Percentiles rank a stretch among this genome's conserved stretches.
These are phyloP conservation scores for Takashimella koratensis DNA, from an alignment of 1,284 basidiomycete genomes.

Conservation along the genomic window DNA sequence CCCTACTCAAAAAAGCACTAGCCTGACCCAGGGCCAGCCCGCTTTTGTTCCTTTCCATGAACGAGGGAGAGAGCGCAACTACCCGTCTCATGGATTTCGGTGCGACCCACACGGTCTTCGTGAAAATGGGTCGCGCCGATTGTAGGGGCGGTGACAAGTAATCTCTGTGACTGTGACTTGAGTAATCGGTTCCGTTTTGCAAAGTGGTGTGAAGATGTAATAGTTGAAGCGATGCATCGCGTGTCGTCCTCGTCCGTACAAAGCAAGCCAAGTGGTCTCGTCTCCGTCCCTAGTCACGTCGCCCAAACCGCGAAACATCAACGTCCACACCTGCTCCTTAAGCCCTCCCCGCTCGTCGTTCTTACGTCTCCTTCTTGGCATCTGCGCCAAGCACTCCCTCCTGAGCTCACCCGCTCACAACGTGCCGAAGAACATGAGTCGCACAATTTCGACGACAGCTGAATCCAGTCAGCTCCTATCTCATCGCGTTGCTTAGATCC, in stretches of 20 bases:
- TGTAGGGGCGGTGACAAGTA: conserved; percentile 32
- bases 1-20: conserved; percentile 40
- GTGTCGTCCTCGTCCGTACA: no score
- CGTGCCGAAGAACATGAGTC: conserved; percentile 33
- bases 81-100: conserved; percentile 45
- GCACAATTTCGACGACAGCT: conserved; percentile 42
- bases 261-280: no score
- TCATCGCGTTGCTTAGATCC: not conserved
- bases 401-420: no score
- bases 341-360: conserved; percentile 17
- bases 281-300: no score
- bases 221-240: no score
- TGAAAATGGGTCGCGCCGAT: conserved; percentile 31
- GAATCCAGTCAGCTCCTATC: conserved; percentile 2
- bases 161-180: no score
- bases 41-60: conserved; percentile 10
- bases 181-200: no score
- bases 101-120: conserved; percentile 13
- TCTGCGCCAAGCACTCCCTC: no score
- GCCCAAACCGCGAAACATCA: no score
- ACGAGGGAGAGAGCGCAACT: not conserved
- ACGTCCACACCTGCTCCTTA: conserved; percentile 66
- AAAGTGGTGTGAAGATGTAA: no score
- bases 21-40: conserved; percentile 27
- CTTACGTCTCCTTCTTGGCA: conserved; percentile 14